These are phyloP conservation scores for Tetrapisispora taiwanensis DNA, from an alignment of 805 yeast species.

Conservation along the genomic window DNA sequence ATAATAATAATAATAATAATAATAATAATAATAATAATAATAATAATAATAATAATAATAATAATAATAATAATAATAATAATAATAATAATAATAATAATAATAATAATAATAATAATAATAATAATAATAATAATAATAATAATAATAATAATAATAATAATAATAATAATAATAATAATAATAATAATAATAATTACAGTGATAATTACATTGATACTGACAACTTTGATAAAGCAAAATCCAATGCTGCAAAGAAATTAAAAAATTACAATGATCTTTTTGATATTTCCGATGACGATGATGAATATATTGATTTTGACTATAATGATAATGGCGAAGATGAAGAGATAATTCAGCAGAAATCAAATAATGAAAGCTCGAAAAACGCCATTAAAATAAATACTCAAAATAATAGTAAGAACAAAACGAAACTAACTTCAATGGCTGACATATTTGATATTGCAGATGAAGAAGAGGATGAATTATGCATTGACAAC, in stretches of 20 bases:
- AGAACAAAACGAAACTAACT: neutral
- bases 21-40: too few relatives aligned
- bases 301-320: neutral
- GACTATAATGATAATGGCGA: neutral
- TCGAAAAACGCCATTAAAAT: neutral
- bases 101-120: too few relatives aligned
- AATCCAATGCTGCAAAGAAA: constrained; percentile 4
- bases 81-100: too few relatives aligned
- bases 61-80: too few relatives aligned
- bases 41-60: too few relatives aligned
- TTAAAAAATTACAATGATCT: constrained; percentile 17
- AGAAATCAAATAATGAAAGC: too few relatives aligned
- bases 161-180: too few relatives aligned
- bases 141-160: constrained; percentile 3
- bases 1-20: too few relatives aligned
- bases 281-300: constrained; percentile 11
- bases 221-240: neutral
- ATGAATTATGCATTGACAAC: neutral
- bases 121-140: too few relatives aligned
- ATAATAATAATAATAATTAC: too few relatives aligned
- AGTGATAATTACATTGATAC: constrained; percentile 2
- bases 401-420: neutral
- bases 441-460: constrained; percentile 14
- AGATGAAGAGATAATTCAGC: too few relatives aligned
- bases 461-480: constrained; percentile 7